Conservation (phyloP, 805 yeast species). For the Candida anglica region DNA sequence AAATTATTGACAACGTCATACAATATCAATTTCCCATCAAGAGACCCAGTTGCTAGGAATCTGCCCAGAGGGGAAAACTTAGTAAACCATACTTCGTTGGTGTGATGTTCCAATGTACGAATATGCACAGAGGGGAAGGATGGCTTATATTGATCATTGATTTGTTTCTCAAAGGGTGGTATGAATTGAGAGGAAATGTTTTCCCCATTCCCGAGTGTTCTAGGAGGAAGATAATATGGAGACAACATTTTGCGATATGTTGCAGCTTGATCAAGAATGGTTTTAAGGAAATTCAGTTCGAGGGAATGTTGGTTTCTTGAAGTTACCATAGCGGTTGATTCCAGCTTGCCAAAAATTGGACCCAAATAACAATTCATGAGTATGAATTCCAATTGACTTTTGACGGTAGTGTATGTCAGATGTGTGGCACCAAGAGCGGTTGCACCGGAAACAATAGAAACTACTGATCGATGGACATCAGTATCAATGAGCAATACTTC, state of each 20-base stretch:
- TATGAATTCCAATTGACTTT: too few relatives aligned
- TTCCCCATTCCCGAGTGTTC: slow-evolving; percentile 10
- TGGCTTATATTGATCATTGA: slow-evolving; percentile 11
- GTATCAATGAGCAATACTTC: too few relatives aligned
- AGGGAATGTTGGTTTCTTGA: too few relatives aligned
- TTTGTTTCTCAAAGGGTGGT: slow-evolving; percentile 10
- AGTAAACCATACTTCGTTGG: slow-evolving; percentile 80
- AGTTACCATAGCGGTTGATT: neutral
- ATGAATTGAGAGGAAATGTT: slow-evolving; percentile 3
- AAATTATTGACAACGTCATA: slow-evolving; percentile 56
- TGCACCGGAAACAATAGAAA: too few relatives aligned
- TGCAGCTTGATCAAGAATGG: slow-evolving; percentile 17
- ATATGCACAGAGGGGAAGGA: slow-evolving; percentile 47
- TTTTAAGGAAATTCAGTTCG: slow-evolving; percentile 17
- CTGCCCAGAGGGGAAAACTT: slow-evolving; percentile 76
- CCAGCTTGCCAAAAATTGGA: neutral
- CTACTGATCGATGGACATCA: too few relatives aligned
- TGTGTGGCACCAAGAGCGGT: too few relatives aligned
- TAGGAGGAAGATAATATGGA: slow-evolving; percentile 26
- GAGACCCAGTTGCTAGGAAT: slow-evolving; percentile 72
- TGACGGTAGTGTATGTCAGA: too few relatives aligned
- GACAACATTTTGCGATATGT: slow-evolving; percentile 18
- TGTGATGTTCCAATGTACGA: slow-evolving; percentile 48
- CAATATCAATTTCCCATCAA: slow-evolving; percentile 59
- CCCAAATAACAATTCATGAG: neutral